phyloP scores from a whole-genome alignment of 768 basidiomycete species.

The Fistulinella prunicolor region DNA sequence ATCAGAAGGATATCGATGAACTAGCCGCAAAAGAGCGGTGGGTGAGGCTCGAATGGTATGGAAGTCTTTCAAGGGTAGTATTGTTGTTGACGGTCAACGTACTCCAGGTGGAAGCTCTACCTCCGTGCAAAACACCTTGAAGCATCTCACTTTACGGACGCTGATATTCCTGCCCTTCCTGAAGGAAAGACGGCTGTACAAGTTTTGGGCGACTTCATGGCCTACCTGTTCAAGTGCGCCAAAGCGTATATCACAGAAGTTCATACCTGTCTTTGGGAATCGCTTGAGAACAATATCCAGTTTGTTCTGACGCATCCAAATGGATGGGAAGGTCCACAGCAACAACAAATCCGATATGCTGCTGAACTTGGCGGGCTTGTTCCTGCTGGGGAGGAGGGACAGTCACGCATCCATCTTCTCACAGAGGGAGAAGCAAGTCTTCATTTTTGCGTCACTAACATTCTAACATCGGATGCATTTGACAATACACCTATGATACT shows the following conservation, averaged over 20 bases:
- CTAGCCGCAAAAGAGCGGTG: slow-evolving; percentile 37
- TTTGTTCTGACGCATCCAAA: slow-evolving; percentile 31
- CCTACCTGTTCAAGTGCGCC: slow-evolving; percentile 26
- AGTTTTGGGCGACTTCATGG: slow-evolving; percentile 27
- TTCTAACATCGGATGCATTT: slow-evolving; percentile 34
- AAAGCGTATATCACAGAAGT: slow-evolving; percentile 21
- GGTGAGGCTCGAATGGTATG: too few relatives aligned
- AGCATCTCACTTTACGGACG: slow-evolving; percentile 22
- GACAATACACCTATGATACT: slow-evolving; percentile 1
- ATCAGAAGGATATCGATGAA: slow-evolving; percentile 33
- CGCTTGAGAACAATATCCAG: slow-evolving; percentile 18
- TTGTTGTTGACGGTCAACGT: too few relatives aligned
- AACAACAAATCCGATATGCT: slow-evolving; percentile 28
- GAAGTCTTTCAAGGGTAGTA: too few relatives aligned
- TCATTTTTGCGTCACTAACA: slow-evolving; percentile 41
- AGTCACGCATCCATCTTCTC: slow-evolving; percentile 22
- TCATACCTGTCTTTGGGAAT: slow-evolving; percentile 29
- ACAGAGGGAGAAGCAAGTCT: slow-evolving; percentile 29
- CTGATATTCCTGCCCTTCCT: slow-evolving; percentile 26
- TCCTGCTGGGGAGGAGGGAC: slow-evolving; percentile 10
- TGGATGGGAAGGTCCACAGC: slow-evolving; percentile 32
- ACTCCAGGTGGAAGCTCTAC: too few relatives aligned
- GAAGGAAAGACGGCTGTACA: slow-evolving; percentile 16
- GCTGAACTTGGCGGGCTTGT: slow-evolving; percentile 24
- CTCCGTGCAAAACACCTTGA: slow-evolving; percentile 30